phyloP scores from a whole-genome alignment of 129 eudicot species.

The Pittosporum tobira region DNA sequence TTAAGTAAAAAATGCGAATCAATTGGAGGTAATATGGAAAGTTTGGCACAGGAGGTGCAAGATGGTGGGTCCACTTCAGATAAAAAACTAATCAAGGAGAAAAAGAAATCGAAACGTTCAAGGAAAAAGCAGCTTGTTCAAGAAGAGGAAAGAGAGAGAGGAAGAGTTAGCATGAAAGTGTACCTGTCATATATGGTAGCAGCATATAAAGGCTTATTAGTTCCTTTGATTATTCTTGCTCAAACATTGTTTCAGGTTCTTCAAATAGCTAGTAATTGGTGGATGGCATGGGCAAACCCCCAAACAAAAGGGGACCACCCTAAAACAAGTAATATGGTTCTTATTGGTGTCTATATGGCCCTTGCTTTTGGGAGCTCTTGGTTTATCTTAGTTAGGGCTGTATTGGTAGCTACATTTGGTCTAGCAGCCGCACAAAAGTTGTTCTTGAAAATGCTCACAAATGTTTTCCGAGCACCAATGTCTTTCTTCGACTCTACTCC shows the following conservation, averaged over 20 bases:
- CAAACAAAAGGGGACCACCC: slow-evolving; percentile 74
- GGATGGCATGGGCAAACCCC: slow-evolving; percentile 99
- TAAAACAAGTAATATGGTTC: slow-evolving; percentile 51
- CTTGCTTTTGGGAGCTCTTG: slow-evolving; percentile 90
- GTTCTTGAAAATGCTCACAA: slow-evolving; percentile 64
- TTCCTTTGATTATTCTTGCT: slow-evolving; percentile 75
- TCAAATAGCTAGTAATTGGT: slow-evolving; percentile 93
- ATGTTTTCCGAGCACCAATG: slow-evolving; percentile 90
- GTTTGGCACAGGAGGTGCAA: slow-evolving; percentile 34
- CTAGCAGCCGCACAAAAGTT: slow-evolving; percentile 77
- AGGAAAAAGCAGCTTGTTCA: slow-evolving; percentile 82
- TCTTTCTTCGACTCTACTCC: slow-evolving; percentile 98
- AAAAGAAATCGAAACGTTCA: slow-evolving; percentile 77
- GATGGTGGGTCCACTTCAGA: slow-evolving; percentile 58
- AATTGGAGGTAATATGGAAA: slow-evolving; percentile 30
- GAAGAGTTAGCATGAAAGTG: slow-evolving; percentile 83
- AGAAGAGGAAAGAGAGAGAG: slow-evolving; percentile 90
- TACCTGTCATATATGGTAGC: slow-evolving; percentile 89
- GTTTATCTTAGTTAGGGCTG: slow-evolving; percentile 82
- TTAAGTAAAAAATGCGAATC: slow-evolving; percentile 38
- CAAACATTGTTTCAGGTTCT: slow-evolving; percentile 71
- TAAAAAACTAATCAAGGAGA: slow-evolving; percentile 56
- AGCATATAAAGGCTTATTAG: slow-evolving; percentile 76
- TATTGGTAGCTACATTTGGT: slow-evolving; percentile 86
- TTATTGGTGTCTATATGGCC: slow-evolving; percentile 79